phyloP scores from a whole-genome alignment of 768 basidiomycete species.

The Rhodotorula diobovata region DNA sequence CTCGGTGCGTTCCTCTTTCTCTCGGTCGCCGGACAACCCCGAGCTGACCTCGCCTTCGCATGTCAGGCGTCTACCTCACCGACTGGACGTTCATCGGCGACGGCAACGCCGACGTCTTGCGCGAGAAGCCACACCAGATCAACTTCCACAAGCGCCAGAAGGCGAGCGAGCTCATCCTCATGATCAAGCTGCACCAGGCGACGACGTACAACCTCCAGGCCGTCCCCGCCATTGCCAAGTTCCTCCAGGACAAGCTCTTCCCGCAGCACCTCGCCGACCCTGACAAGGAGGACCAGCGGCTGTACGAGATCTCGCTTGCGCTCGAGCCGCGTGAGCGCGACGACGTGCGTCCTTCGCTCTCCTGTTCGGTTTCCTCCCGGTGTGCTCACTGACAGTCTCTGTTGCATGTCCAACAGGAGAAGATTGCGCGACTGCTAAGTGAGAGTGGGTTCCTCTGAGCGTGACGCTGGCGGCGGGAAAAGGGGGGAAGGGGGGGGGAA shows the following conservation, averaged over 20 bases:
- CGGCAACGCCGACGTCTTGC: slow-evolving; percentile 78
- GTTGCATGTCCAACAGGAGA: slow-evolving; percentile 12
- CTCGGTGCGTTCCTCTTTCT: slow-evolving; percentile 61
- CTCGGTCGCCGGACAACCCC: not conserved
- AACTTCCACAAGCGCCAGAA: slow-evolving; percentile 95
- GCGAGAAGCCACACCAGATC: slow-evolving; percentile 57
- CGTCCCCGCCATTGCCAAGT: slow-evolving; percentile 64
- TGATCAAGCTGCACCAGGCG: slow-evolving; percentile 94
- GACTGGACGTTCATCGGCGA: slow-evolving; percentile 97
- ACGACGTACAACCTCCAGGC: slow-evolving; percentile 78
- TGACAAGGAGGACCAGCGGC: slow-evolving; percentile 35
- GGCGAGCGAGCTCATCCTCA: slow-evolving; percentile 81
- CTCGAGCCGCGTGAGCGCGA: slow-evolving; percentile 91
- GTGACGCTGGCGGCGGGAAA: too few species aligned
- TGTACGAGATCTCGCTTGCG: slow-evolving; percentile 76
- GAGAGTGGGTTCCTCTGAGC: slow-evolving; percentile 37
- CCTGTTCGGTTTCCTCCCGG: not conserved
- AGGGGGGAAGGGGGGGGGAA: too few species aligned
- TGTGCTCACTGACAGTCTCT: not conserved
- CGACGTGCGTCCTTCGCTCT: slow-evolving; percentile 57
- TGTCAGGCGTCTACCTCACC: slow-evolving; percentile 87
- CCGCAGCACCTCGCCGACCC: slow-evolving; percentile 52
- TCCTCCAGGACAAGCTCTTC: slow-evolving; percentile 72
- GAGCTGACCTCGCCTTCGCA: not conserved
- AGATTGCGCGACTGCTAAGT: slow-evolving; percentile 34